A percentile compares a stretch with the other conserved stretches of the same genome.
phyloP scores from a whole-genome alignment of 2,329 filamentous ascomycete genomes.

The Talaromyces rugulosus region DNA sequence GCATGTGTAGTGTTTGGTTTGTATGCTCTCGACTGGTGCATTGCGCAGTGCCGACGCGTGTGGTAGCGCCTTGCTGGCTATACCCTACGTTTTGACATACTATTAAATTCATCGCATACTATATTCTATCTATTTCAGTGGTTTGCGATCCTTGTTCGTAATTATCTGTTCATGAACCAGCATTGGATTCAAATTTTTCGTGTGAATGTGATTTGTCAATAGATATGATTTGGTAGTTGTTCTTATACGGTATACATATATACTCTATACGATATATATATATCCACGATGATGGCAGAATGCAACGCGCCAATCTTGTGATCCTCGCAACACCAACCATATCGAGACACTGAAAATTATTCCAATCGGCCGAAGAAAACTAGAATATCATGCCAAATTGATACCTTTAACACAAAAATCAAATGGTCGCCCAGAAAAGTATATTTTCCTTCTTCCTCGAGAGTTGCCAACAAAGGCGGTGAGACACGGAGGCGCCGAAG shows the following conservation, averaged over 20 bases:
- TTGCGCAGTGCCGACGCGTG: too few relatives aligned
- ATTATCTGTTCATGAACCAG: too few relatives aligned
- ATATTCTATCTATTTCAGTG: too few relatives aligned
- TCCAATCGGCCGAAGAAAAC: accelerated
- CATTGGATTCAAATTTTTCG: too few relatives aligned
- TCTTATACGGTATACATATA: neutral
- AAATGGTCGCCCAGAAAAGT: neutral
- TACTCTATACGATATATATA: neutral
- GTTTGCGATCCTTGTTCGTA: too few relatives aligned
- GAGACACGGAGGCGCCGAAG: neutral
- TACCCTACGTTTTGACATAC: too few relatives aligned
- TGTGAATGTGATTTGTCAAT: too few relatives aligned
- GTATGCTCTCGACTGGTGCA: neutral
- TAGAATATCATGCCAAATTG: neutral
- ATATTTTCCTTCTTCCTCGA: neutral
- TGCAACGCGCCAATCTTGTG: neutral
- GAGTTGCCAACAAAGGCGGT: neutral
- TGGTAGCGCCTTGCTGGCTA: too few relatives aligned
- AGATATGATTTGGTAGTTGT: too few relatives aligned
- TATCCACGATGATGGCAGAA: neutral
- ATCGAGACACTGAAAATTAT: neutral
- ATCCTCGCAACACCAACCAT: neutral
- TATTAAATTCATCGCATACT: too few relatives aligned
- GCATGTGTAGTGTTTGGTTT: neutral
- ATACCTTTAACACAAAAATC: neutral